phyloP scores from a whole-genome alignment of 257 asterid species.

The Nicotiana tomentosiformis region DNA sequence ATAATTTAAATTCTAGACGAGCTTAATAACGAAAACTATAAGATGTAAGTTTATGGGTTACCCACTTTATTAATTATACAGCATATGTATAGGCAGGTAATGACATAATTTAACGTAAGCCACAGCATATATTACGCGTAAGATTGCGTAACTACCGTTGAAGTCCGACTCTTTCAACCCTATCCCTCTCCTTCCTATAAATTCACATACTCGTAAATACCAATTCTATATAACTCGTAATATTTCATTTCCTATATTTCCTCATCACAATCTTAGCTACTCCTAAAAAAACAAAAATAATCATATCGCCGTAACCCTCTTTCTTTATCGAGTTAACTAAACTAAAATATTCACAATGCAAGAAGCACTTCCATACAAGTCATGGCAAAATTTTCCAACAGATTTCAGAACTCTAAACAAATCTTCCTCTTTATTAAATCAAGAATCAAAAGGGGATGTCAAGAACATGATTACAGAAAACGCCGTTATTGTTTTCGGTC shows the following conservation, averaged over 20 bases:
- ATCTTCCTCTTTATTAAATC: background rate
- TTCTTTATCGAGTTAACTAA: background rate
- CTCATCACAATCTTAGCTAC: background rate
- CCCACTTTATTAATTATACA: no score
- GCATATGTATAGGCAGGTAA: no score
- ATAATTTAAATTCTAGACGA: no score
- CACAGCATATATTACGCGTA: slow-evolving; percentile 29
- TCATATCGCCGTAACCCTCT: background rate
- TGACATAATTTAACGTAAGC: slow-evolving; percentile 15
- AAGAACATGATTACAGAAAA: slow-evolving; percentile 23
- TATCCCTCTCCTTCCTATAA: background rate
- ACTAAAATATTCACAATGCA: slow-evolving; percentile 16
- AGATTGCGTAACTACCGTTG: slow-evolving; percentile 30
- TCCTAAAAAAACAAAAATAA: background rate
- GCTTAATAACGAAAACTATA: no score
- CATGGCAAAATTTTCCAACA: slow-evolving; percentile 22
- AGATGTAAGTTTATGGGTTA: no score
- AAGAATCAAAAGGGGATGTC: background rate
- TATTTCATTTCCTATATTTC: background rate
- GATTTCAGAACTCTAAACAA: background rate
- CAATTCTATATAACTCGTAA: background rate
- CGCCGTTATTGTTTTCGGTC: slow-evolving; percentile 32
- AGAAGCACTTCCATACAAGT: slow-evolving; percentile 36
- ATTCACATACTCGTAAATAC: background rate
- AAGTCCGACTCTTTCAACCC: slow-evolving; percentile 2